Evolutionary conservation across 441 rosid species (phyloP).

Genomic region (Adansonia rubrostipa): DNA sequence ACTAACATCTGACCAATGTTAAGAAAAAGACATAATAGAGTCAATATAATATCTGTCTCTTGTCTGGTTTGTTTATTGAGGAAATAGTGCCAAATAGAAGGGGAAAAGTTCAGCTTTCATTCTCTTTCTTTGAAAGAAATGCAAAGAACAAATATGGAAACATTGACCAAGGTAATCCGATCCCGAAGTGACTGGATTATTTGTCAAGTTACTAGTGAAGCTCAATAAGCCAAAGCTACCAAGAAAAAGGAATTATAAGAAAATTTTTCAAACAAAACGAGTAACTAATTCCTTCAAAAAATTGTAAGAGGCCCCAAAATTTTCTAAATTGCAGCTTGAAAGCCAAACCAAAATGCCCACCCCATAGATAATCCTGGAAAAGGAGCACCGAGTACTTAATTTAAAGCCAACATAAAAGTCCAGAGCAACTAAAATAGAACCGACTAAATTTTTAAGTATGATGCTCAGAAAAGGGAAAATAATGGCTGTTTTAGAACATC

Average conservation of each 20-base stretch:
- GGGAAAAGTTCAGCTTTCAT: not conserved
- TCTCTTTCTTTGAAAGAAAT: not conserved
- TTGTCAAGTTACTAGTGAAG: not conserved
- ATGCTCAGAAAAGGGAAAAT: not conserved
- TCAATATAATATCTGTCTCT: no score
- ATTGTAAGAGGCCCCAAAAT: not conserved
- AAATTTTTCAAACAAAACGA: not conserved
- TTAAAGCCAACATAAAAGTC: no score
- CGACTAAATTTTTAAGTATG: not conserved
- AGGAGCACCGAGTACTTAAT: no score
- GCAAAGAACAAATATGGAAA: not conserved
- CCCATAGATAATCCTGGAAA: not conserved
- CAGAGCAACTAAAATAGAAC: no score
- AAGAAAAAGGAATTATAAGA: not conserved
- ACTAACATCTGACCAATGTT: no score
- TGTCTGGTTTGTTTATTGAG: not conserved
- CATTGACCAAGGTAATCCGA: not conserved
- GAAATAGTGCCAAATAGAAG: not conserved
- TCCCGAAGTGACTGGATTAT: no score
- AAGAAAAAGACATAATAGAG: no score
- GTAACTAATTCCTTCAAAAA: not conserved
- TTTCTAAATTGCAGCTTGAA: not conserved
- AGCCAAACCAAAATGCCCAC: not conserved
- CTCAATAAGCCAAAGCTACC: constrained; percentile 6
- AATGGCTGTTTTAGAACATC: not conserved